A percentile compares a stretch with the other conserved stretches of the same genome.
Conservation (phyloP, 164 flowering plant species). For the Berberis thunbergii region DNA sequence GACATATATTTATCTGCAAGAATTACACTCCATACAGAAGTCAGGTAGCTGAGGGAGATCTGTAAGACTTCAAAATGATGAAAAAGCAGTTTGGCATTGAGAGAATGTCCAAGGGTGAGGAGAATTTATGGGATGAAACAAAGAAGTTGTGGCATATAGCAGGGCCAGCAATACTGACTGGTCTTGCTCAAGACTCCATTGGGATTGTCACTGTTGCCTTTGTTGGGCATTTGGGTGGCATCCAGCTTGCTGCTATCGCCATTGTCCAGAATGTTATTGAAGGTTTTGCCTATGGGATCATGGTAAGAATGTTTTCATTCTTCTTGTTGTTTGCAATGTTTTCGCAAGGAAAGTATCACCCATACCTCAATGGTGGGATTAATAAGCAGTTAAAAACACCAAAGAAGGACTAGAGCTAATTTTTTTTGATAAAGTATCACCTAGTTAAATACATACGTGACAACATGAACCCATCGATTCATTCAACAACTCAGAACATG, state of each 20-base stretch:
- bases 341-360: no score
- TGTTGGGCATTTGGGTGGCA: constrained; percentile 37
- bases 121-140: constrained; percentile 24
- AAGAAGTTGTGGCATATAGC: constrained; percentile 46
- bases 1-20: no score
- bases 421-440: no score
- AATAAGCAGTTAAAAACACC: no score
- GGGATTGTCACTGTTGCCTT: constrained; percentile 33
- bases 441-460: no score
- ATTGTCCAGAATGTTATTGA: constrained; percentile 36
- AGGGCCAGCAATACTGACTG: constrained; percentile 34
- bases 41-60: no score
- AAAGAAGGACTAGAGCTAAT: no score
- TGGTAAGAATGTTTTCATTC: constrained; percentile 20
- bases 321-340: not conserved
- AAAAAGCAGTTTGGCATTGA: not conserved
- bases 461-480: no score
- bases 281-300: constrained; percentile 34
- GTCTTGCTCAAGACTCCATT: constrained; percentile 32
- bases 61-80: constrained; percentile 6
- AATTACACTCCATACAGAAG: no score
- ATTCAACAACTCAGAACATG: no score
- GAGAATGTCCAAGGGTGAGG: constrained; percentile 1
- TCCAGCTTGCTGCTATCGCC: constrained; percentile 42
- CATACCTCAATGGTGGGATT: no score